Base-by-base conservation (phyloP, 2,329 filamentous ascomycete genomes). In the Sarocladium oryzae region DNA sequence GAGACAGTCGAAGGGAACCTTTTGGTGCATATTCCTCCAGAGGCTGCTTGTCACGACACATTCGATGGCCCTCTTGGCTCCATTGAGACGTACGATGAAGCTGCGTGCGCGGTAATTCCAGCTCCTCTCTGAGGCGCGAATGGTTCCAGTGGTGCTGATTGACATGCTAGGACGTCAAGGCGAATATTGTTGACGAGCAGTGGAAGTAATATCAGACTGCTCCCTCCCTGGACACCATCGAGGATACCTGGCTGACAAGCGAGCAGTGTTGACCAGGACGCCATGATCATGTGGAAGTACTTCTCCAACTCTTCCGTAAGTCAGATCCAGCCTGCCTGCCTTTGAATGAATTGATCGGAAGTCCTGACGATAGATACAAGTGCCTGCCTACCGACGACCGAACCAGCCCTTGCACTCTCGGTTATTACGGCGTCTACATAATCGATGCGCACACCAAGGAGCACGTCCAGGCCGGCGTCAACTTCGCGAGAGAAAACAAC, bases 241-340 rank as follows among this genome's bases (percentile, higher is more conserved):
- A 43, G 11, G 5, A 16, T 26, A 26, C 13, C 9, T 13, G 21
- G 26, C 18, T 48, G 16, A 48, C 43, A 33, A 4, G 9, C 4
- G 28, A 38, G 6, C 30, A 64, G 62, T 11, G 57, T 60, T 35
- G 59, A 62, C 11, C 59, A 64, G 51, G 60, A 61, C 11, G 57
- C 58, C 15, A 62, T 67, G 4, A 60, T 57, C 8, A 54, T 72
- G 26, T 71, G 69, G 69, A 70, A 67, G n/a, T 71, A 69, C 56
- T 70, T 67, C 55, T 69, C 68, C 50, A 71, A 71, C 56, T 65
- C 43, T 32, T 48, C 43, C 20, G 43, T 48, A 8, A 6, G 43
- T 48, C n/a, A n/a, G 18, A 26, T 28, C 18, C 4, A 8, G 21
- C 8, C 21, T 26, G 10, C 21, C 9, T 45, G 21, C 10, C 16